Conservation (phyloP, 257 asterid genomes). For the Gynochthodes officinalis region DNA sequence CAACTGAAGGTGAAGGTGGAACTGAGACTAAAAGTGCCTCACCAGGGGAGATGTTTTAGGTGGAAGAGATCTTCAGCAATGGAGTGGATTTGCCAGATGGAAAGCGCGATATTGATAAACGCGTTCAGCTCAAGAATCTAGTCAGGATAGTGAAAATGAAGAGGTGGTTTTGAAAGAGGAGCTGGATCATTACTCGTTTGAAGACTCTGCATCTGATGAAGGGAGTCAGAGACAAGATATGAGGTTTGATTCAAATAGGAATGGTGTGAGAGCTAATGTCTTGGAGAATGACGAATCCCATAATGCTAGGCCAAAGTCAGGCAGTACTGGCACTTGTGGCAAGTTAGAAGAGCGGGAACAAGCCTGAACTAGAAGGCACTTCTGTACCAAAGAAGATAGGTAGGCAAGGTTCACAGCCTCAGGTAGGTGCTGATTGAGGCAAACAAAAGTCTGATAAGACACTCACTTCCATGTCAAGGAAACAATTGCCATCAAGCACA, state of each 20-base stretch:
- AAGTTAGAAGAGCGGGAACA: slow-evolving; percentile 44
- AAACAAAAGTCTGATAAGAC: slow-evolving; percentile 60
- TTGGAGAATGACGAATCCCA: slow-evolving; percentile 35
- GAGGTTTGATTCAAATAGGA: slow-evolving; percentile 23
- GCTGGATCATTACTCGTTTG: slow-evolving; percentile 61
- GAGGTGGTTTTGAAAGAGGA: slow-evolving; percentile 56
- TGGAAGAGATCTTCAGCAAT: background rate
- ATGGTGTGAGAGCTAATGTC: slow-evolving; percentile 17
- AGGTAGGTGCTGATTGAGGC: slow-evolving; percentile 42
- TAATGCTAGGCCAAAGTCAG: slow-evolving; percentile 29
- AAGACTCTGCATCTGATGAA: slow-evolving; percentile 85
- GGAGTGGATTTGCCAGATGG: slow-evolving; percentile 35
- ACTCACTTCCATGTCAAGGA: slow-evolving; percentile 37
- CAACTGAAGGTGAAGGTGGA: slow-evolving; percentile 33
- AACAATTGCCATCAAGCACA: slow-evolving; percentile 40
- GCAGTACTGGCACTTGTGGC: slow-evolving; percentile 22
- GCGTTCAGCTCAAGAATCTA: slow-evolving; percentile 31
- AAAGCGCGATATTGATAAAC: slow-evolving; percentile 55
- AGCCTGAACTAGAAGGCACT: slow-evolving; percentile 37
- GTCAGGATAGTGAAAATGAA: slow-evolving; percentile 41
- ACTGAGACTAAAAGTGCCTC: no score
- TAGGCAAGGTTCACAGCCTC: slow-evolving; percentile 47
- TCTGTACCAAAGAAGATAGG: slow-evolving; percentile 43
- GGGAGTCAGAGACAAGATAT: slow-evolving; percentile 39
- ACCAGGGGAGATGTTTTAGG: no score